Base-by-base conservation (phyloP, 2,329 filamentous ascomycete species). In the Microdochium trichocladiopsis region DNA sequence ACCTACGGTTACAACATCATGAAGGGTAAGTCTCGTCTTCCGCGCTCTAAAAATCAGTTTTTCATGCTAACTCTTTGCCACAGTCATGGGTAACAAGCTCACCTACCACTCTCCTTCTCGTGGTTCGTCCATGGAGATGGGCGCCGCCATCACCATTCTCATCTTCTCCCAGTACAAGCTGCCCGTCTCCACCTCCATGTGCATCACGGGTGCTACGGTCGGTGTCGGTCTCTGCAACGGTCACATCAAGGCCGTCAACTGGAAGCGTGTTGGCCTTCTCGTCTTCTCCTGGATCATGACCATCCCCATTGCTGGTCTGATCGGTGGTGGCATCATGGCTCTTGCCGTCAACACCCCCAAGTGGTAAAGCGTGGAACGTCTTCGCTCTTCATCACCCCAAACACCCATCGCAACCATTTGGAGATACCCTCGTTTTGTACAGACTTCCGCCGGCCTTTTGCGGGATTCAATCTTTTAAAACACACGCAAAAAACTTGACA, bases 1-100 rank as follows among this genome's bases (percentile, higher is more conserved):
- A 90, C 86, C 14, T 90, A 90, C 61, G 87, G 87, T 10, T 90
- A 90, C 74, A 90, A 90, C 74, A 90, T 90, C 71, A 90, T 90
- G 86, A 89, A 88, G 73, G 83, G 80, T 83, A 70, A 67, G 77
- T 57, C 11, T n/a, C 3, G 33, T n/a, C 16, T 3, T 25, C 25
- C 28, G 28, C 28, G 14, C 8, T 18, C 47, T n/a, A 47, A 50
- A 16, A 10, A 33, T 52, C 57, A 56, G 56, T 61, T 54, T 28
- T 36, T 36, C 48, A 58, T 57, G 55, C 57, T 63, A 55, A 62
- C 52, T n/a, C 33, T 14, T 10, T 50, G 8, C 8, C 8, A 41
- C 22, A 62, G 59, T 67, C 69, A 90, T 90, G 86, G 87, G 87
- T 51, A 91, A 90, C 77, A 87, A 87, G 70, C 84, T 88, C 66